phyloP scores from a whole-genome alignment of 1,284 basidiomycete species.

The Leccinum huronense region DNA sequence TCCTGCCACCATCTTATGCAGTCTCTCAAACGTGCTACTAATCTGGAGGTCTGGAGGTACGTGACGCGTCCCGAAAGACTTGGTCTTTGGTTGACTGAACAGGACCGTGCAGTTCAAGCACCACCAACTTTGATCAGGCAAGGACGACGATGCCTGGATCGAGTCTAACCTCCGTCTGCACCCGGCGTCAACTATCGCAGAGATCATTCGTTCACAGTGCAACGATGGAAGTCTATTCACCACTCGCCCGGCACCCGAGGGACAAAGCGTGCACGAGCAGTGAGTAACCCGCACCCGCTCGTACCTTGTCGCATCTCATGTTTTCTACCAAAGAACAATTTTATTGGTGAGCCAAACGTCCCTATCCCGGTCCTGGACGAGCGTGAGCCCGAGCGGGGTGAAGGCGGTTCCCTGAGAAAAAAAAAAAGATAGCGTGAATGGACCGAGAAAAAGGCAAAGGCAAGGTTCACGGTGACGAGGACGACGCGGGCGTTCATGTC shows the following conservation, averaged over 20 bases:
- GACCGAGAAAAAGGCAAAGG: constrained; percentile 22
- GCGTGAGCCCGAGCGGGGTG: constrained; percentile 43
- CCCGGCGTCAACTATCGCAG: constrained; percentile 87
- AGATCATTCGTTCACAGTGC: constrained; percentile 76
- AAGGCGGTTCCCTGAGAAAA: constrained; percentile 58
- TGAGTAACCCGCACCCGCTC: constrained; percentile 43
- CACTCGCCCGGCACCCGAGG: constrained; percentile 72
- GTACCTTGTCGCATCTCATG: background rate
- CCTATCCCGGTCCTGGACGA: constrained; percentile 41
- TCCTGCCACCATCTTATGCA: constrained; percentile 43
- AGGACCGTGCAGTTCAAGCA: no score
- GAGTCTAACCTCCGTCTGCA: constrained; percentile 86
- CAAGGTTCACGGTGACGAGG: constrained; percentile 56
- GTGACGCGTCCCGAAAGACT: no score
- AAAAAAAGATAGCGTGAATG: constrained; percentile 3
- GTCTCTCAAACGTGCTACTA: no score
- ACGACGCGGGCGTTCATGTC: constrained; percentile 69
- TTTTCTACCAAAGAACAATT: no score
- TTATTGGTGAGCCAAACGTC: no score
- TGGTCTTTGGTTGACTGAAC: no score
- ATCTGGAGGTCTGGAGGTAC: no score
- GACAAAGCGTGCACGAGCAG: constrained; percentile 96
- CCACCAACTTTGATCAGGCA: no score
- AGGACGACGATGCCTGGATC: constrained; percentile 55
- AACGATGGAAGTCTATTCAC: constrained; percentile 61